Evolutionary conservation across 805 yeast genomes (phyloP).

Genomic region (Kluyveromyces nonfermentans): DNA sequence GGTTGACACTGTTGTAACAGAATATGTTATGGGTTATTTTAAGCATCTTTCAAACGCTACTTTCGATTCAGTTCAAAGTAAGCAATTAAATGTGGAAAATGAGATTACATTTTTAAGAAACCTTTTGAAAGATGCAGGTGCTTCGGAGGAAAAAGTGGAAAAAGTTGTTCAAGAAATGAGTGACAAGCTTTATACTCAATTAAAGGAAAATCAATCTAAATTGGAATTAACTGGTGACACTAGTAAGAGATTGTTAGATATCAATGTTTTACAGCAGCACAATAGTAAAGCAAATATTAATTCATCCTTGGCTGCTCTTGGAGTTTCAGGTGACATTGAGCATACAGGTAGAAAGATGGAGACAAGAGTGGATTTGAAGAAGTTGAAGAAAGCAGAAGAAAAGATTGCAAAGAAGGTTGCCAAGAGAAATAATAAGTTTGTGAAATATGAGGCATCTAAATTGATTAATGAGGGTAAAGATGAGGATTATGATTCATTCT

Average conservation of each 20-base stretch:
- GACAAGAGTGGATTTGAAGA: slow-evolving; percentile 90
- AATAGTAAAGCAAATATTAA: slow-evolving; percentile 59
- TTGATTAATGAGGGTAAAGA: slow-evolving; percentile 54
- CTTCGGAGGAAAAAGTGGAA: slow-evolving; percentile 46
- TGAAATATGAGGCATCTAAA: slow-evolving; percentile 89
- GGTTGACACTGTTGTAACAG: slow-evolving; percentile 75
- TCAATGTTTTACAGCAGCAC: slow-evolving; percentile 59
- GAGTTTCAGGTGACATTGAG: slow-evolving; percentile 77
- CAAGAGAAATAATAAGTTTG: slow-evolving; percentile 71
- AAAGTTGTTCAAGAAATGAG: slow-evolving; percentile 38
- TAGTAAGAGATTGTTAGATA: slow-evolving; percentile 74
- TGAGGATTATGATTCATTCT: slow-evolving; percentile 88
- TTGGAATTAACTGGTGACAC: slow-evolving; percentile 76
- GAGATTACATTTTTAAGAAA: slow-evolving; percentile 63
- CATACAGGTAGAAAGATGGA: slow-evolving; percentile 89
- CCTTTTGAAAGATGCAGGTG: slow-evolving; percentile 77
- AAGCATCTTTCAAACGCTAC: slow-evolving; percentile 71
- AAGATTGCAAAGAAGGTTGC: slow-evolving; percentile 97
- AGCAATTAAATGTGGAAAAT: slow-evolving; percentile 51
- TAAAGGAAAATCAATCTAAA: slow-evolving; percentile 60
- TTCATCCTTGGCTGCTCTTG: slow-evolving; percentile 65
- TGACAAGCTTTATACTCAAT: slow-evolving; percentile 42
- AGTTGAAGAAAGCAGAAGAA: slow-evolving; percentile 92
- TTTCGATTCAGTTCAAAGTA: slow-evolving; percentile 73
- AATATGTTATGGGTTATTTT: slow-evolving; percentile 87